Percentiles rank a stretch among this genome's conserved stretches.
Conservation (phyloP, 1,139 yeast genomes). For the Hansenula lynferdii region DNA sequence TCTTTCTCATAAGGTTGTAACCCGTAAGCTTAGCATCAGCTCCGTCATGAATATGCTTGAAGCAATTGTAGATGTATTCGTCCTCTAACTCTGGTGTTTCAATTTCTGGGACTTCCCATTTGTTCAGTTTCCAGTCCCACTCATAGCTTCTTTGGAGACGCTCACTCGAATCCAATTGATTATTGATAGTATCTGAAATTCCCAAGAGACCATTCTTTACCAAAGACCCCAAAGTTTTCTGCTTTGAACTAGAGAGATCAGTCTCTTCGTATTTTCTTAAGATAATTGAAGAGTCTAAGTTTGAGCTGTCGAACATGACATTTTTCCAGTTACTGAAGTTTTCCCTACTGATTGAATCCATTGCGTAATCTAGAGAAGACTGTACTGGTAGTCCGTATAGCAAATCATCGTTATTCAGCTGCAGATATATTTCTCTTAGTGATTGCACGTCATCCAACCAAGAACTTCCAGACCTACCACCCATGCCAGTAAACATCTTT, state of each 20-base stretch:
- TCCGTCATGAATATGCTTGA: constrained; percentile 37
- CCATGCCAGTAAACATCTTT: constrained; percentile 30
- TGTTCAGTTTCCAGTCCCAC: constrained; percentile 67
- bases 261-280: constrained; percentile 6
- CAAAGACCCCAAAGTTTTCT: constrained; percentile 29
- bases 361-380: constrained; percentile 47
- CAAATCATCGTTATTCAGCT: constrained; percentile 53
- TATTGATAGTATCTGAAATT: constrained; percentile 35
- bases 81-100: constrained; percentile 30
- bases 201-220: constrained; percentile 45
- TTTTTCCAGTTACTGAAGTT: constrained; percentile 34
- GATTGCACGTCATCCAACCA: constrained; percentile 18
- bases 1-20: constrained; percentile 25
- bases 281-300: constrained; percentile 39
- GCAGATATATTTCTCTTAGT: constrained; percentile 38
- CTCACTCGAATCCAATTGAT: constrained; percentile 14
- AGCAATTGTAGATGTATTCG: constrained; percentile 40
- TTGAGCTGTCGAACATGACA: constrained; percentile 53
- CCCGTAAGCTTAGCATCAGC: constrained; percentile 40
- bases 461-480: neutral
- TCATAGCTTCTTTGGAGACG: constrained; percentile 26
- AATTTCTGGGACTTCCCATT: constrained; percentile 62
- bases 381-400: constrained; percentile 57
- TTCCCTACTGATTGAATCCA: constrained; percentile 35
- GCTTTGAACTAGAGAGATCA: constrained; percentile 3